A percentile compares a stretch with the other conserved stretches of the same genome.
phyloP scores from a whole-genome alignment of 1,139 yeast genomes.

The Magnusiomyces magnusii region DNA sequence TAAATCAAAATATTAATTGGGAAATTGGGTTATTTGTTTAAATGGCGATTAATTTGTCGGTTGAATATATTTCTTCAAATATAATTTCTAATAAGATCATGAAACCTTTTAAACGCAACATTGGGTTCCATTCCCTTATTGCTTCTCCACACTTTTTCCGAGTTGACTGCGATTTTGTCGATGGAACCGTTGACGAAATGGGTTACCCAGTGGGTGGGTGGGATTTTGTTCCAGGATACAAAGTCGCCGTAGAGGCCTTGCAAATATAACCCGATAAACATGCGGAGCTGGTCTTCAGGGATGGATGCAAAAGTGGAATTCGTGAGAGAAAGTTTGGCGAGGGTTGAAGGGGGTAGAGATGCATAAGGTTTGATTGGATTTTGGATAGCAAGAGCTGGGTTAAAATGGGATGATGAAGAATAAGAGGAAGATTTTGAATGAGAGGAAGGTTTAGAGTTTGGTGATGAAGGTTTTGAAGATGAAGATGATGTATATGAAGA shows the following conservation, averaged over 20 bases:
- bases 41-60: too few relatives aligned
- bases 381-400: not conserved
- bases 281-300: constrained; percentile 5
- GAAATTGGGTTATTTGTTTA: too few relatives aligned
- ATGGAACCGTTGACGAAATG: constrained; percentile 2
- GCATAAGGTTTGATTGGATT: not conserved
- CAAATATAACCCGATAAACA: not conserved
- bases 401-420: not conserved
- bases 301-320: constrained; percentile 4
- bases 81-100: not conserved
- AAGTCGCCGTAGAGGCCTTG: constrained; percentile 8
- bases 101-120: constrained; percentile 4
- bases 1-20: too few relatives aligned
- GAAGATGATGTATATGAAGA: not conserved
- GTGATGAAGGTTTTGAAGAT: not conserved
- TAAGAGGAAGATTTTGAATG: not conserved
- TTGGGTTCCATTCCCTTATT: constrained; percentile 5
- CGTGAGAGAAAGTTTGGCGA: not conserved
- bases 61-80: not conserved
- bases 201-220: constrained; percentile 1
- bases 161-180: constrained; percentile 4
- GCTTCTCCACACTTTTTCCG: constrained; percentile 1
- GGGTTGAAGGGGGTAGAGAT: not conserved
- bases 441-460: not conserved
- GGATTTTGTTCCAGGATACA: not conserved